Conservation (phyloP, 2,329 filamentous ascomycete species). For the Nemania sp. region DNA sequence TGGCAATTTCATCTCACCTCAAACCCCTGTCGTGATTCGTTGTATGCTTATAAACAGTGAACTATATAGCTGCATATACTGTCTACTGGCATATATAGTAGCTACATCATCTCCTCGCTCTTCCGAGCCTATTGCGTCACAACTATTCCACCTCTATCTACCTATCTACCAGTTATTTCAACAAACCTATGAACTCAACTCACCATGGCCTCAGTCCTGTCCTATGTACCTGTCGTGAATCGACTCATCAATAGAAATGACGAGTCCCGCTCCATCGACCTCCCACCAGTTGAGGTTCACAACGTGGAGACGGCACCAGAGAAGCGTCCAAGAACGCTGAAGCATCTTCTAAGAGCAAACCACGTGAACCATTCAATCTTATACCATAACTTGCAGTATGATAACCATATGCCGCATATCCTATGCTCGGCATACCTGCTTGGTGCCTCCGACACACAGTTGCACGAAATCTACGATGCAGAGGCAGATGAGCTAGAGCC, state of each 20-base stretch:
- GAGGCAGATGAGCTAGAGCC: conserved; percentile 73
- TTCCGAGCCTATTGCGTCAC: conserved; percentile 14
- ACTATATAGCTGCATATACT: background rate
- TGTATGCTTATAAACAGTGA: background rate
- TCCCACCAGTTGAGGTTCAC: conserved; percentile 74
- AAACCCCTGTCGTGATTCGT: no score
- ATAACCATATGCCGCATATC: conserved; percentile 84
- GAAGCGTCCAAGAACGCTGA: conserved; percentile 79
- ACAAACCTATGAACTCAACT: background rate
- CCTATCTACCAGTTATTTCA: background rate
- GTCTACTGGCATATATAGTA: background rate
- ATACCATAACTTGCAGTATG: conserved; percentile 72
- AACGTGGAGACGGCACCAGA: conserved; percentile 80
- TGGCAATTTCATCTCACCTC: no score
- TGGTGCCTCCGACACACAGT: conserved; percentile 71
- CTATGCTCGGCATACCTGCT: conserved; percentile 85
- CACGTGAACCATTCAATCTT: conserved; percentile 88
- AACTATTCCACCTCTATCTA: background rate
- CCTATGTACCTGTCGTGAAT: conserved; percentile 49
- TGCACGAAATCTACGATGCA: conserved; percentile 80
- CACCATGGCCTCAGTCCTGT: conserved; percentile 46
- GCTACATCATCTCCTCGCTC: background rate
- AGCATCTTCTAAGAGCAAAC: conserved; percentile 89
- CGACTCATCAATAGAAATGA: conserved; percentile 41
- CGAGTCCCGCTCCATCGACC: conserved; percentile 48